phyloP scores from a whole-genome alignment of 352 stramenopile genomes.

The Phytophthora brassicae region DNA sequence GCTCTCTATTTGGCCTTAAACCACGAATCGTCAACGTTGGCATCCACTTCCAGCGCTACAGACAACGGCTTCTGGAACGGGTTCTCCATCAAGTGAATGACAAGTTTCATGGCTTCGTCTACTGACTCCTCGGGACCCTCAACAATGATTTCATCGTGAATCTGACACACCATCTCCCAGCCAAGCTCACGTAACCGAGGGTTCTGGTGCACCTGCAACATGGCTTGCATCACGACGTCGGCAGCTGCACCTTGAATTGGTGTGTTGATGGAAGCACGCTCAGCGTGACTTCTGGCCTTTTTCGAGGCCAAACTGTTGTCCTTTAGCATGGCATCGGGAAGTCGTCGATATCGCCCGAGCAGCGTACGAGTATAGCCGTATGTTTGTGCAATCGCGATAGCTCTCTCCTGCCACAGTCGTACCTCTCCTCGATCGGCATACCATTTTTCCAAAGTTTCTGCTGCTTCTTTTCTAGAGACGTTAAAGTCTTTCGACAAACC shows the following conservation, averaged over 20 bases:
- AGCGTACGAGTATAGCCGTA: constrained; percentile 94
- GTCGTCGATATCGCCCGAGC: constrained; percentile 96
- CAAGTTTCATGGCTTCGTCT: constrained; percentile 87
- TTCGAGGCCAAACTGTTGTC: constrained; percentile 59
- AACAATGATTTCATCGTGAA: constrained; percentile 99
- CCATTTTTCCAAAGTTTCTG: constrained; percentile 94
- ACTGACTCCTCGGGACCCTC: constrained; percentile 97
- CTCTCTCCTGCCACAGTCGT: constrained; percentile 93
- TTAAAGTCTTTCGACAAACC: constrained; percentile 93
- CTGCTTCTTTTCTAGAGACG: constrained; percentile 76
- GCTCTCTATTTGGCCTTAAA: constrained; percentile 97
- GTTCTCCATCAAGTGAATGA: constrained; percentile 97
- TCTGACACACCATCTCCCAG: constrained; percentile 98
- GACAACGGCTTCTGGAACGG: constrained; percentile 93
- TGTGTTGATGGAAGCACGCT: constrained; percentile 99
- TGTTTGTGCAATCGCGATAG: constrained; percentile 85
- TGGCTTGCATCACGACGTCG: constrained; percentile 99
- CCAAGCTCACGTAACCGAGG: constrained; percentile 91
- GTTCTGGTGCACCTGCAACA: constrained; percentile 97
- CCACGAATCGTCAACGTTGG: constrained; percentile 97
- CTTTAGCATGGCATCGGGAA: constrained; percentile 91
- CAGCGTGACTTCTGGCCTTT: constrained; percentile 83
- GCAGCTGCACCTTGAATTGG: constrained; percentile 98
- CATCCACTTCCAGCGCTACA: constrained; percentile 92
- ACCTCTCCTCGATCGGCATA: constrained; percentile 94